These are phyloP conservation scores for Metschnikowia vanudenii DNA, from an alignment of 805 yeast genomes.

Conservation along the genomic window DNA sequence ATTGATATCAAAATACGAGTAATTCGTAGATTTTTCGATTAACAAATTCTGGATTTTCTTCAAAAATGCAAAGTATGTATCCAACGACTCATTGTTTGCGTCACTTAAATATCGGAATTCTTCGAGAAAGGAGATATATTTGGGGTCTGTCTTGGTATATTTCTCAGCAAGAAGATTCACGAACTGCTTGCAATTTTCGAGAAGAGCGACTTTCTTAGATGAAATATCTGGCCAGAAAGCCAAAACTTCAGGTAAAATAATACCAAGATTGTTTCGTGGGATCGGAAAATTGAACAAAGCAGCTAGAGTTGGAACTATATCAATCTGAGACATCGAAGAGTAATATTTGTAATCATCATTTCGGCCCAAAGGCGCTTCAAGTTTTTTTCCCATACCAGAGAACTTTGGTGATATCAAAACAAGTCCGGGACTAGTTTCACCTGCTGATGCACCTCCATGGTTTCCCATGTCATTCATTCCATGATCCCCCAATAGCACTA, in stretches of 20 bases:
- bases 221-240: constrained; percentile 44
- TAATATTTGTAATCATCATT: constrained; percentile 54
- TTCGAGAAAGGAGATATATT: constrained; percentile 17
- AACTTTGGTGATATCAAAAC: constrained; percentile 66
- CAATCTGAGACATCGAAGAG: constrained; percentile 58
- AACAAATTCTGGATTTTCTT: constrained; percentile 47
- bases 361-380: constrained; percentile 37
- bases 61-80: constrained; percentile 38
- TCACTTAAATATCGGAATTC: constrained; percentile 6
- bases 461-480: constrained; percentile 96
- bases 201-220: constrained; percentile 36
- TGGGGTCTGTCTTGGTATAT: constrained; percentile 21
- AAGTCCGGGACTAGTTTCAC: constrained; percentile 89
- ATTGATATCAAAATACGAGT: constrained; percentile 53
- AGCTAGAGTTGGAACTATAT: constrained; percentile 69
- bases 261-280: constrained; percentile 74
- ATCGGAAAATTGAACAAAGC: constrained; percentile 61
- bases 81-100: constrained; percentile 15
- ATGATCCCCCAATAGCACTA: constrained; percentile 87
- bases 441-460: constrained; percentile 92
- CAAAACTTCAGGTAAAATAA: constrained; percentile 58
- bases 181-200: constrained; percentile 60
- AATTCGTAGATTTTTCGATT: constrained; percentile 68
- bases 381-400: constrained; percentile 18
- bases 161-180: constrained; percentile 46